Evolutionary conservation across 306 rosid species (phyloP).

Genomic region (Quercus alba): DNA sequence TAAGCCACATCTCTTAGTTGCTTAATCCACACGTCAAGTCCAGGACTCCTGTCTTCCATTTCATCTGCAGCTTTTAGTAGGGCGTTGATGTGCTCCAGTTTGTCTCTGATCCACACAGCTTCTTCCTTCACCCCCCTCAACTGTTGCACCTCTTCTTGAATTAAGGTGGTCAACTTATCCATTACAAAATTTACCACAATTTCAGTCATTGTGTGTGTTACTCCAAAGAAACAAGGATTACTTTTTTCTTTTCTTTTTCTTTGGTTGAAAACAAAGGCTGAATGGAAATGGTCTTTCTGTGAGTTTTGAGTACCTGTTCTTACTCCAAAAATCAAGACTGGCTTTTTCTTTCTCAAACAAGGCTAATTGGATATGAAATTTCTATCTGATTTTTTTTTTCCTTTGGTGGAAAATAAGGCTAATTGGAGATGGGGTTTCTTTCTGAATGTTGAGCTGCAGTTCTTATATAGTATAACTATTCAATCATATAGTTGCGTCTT

Average conservation of each 20-base stretch:
- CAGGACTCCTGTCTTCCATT: conserved; percentile 31
- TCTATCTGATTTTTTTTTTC: too few species aligned
- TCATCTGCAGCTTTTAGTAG: conserved; percentile 36
- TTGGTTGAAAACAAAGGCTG: neutral
- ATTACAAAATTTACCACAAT: conserved; percentile 40
- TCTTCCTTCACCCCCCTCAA: conserved; percentile 41
- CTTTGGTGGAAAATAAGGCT: too few species aligned
- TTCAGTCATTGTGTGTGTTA: conserved; percentile 43
- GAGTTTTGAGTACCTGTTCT: too few species aligned
- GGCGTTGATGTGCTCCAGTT: conserved; percentile 35
- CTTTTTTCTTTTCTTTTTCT: neutral
- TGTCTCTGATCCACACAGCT: conserved; percentile 36
- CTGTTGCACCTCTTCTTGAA: conserved; percentile 37
- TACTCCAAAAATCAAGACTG: too few species aligned
- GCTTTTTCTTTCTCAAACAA: too few species aligned
- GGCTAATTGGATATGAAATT: too few species aligned
- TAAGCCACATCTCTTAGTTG: conserved; percentile 39
- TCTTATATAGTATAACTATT: too few species aligned
- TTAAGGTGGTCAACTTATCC: conserved; percentile 30
- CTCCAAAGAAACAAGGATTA: neutral
- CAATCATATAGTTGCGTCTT: too few species aligned
- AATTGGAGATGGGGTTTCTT: too few species aligned
- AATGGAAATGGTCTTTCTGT: too few species aligned
- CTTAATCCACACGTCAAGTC: conserved; percentile 44
- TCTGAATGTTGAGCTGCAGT: too few species aligned